Evolutionary conservation across 331 rosid species (phyloP).

Genomic region (Rhamnella rubrinervis): DNA sequence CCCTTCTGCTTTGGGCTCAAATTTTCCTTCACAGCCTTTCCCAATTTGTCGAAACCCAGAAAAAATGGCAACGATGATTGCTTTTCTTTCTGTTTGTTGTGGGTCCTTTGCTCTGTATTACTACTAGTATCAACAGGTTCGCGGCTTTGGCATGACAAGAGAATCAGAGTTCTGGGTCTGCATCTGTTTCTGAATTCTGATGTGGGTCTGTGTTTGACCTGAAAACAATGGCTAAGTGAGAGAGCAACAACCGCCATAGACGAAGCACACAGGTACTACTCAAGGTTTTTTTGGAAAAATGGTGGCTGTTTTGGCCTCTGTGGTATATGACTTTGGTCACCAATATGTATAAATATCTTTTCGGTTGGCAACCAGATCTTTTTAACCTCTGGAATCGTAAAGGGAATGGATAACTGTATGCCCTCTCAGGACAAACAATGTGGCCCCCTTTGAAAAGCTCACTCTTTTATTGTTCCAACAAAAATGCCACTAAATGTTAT

Average conservation of each 20-base stretch:
- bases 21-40: constrained; percentile 43
- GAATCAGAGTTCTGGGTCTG: constrained; percentile 20
- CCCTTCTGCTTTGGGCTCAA: constrained; percentile 55
- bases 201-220: not conserved
- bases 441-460: not conserved
- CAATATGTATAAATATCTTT: not conserved
- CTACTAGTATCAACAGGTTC: constrained; percentile 12
- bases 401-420: not conserved
- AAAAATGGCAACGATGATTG: not conserved
- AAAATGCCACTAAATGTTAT: too few relatives aligned
- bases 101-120: constrained; percentile 1
- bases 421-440: not conserved
- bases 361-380: not conserved
- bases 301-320: too few relatives aligned
- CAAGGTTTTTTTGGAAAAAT: not conserved
- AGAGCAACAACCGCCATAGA: constrained; percentile 36
- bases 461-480: too few relatives aligned
- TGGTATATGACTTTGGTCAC: not conserved
- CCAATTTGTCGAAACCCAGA: constrained; percentile 32
- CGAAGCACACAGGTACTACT: not conserved
- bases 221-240: constrained; percentile 13
- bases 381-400: not conserved
- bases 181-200: constrained; percentile 11
- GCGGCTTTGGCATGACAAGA: constrained; percentile 21
- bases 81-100: constrained; percentile 18